These are phyloP conservation scores for Dimocarpus longan DNA, from an alignment of 345 rosid species.

Conservation along the genomic window DNA sequence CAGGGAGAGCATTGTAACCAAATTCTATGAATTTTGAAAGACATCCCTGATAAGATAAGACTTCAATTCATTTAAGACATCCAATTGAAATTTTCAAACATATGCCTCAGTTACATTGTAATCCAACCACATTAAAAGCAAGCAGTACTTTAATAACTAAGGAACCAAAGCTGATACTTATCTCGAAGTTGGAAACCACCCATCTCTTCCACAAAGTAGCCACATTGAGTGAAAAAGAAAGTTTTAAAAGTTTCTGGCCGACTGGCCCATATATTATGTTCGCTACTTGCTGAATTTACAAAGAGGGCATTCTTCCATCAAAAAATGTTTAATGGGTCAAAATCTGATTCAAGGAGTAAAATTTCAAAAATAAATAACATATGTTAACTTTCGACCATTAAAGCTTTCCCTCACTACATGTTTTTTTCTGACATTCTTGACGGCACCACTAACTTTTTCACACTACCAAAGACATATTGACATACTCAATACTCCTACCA, in stretches of 20 bases:
- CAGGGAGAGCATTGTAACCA: background rate
- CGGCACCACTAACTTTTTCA: background rate
- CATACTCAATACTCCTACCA: background rate
- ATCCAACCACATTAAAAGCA: background rate
- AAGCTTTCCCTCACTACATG: background rate
- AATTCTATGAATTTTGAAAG: slow-evolving; percentile 9
- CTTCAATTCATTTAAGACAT: background rate
- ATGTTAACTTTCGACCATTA: background rate
- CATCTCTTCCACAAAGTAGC: background rate
- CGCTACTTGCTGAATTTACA: background rate
- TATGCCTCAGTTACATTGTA: background rate
- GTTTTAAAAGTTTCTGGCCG: background rate
- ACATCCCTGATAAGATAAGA: background rate
- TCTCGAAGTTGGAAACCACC: background rate
- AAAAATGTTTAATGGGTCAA: background rate
- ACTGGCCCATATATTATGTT: background rate
- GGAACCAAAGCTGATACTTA: background rate
- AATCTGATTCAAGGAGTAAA: background rate
- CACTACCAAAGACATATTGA: background rate
- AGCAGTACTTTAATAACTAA: background rate
- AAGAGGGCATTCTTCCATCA: background rate
- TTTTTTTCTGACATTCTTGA: background rate
- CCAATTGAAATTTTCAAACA: background rate
- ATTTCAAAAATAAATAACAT: background rate
- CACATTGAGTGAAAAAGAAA: background rate